Base-by-base conservation (phyloP, 208 protist species). In the Herpetomonas tarakana region DNA sequence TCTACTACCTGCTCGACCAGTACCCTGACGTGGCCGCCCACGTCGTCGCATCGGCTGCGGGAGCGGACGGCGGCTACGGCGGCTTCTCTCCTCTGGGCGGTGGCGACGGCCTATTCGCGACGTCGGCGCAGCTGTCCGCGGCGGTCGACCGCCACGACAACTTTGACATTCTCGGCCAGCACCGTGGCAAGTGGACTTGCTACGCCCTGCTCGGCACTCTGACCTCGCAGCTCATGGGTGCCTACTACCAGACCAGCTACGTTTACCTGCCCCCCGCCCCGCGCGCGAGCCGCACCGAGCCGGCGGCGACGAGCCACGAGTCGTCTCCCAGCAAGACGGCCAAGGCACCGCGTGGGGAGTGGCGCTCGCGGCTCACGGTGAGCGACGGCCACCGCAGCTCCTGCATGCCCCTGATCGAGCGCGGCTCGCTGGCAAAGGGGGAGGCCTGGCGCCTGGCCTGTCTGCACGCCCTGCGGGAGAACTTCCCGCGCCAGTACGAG, bases 171-270 rank as follows among this genome's bases (percentile, higher is more conserved):
- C 60, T 81, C 50, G 47, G 75, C n/a, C 68, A 87, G 28, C 86
- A 93, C 71, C 78, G 61, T 22, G 89, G 89, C 19, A 91, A 92
- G 58, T 81, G 84, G 71, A 95, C 81, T 60, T 84, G 73, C 47
- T 95, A 92, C 64, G 86, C 86, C 16, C 24, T 95, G 22, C 76
- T 95, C 1, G 89, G 89, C 55, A 89, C 86, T 29, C 67, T 93
- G 26, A 92, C 85, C 12, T 77, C 71, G 45, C 80, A 86, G 53
- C 77, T 91, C 22, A 62, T 96, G 35, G 89, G 89, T 0, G 71
- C 68, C 64, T 83, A 75, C 38, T 95, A 88, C 71, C 65, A 79
- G 49, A 92, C 89, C 12, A 61, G 68, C 49, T 92, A 90, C 63
- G 53, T 30, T 19, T 54, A 73, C 47, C 65, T 70, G 14, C 35